Conservation (phyloP, 2,329 filamentous ascomycete species). For the Furcasterigmium furcatum region DNA sequence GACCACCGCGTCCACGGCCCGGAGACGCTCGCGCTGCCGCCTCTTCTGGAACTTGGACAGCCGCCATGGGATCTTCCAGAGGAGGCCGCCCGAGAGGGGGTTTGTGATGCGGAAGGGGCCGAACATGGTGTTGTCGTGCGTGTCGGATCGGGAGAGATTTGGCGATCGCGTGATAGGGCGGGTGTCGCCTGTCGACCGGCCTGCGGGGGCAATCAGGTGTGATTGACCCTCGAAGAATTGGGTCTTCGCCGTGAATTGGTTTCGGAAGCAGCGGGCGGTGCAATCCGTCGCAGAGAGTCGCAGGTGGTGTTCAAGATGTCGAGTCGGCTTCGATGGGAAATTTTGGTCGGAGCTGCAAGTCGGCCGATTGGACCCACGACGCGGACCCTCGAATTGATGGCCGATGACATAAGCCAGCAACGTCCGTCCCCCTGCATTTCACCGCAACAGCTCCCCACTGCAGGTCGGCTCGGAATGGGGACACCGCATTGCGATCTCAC, state of each 20-base stretch:
- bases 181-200: too few species aligned
- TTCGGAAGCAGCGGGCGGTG: too few species aligned
- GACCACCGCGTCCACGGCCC: slow-evolving; percentile 84
- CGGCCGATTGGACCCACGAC: background rate
- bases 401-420: too few species aligned
- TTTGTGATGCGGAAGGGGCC: slow-evolving; percentile 78
- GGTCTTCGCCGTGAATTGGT: background rate
- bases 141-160: background rate
- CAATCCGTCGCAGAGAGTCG: too few species aligned
- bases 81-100: slow-evolving; percentile 72
- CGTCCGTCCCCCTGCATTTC: too few species aligned
- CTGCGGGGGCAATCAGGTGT: background rate
- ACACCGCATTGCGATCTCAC: too few species aligned
- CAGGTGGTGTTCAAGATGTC: too few species aligned
- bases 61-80: slow-evolving; percentile 98
- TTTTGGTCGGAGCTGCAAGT: background rate
- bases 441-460: too few species aligned
- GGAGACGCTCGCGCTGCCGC: slow-evolving; percentile 78
- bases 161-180: background rate
- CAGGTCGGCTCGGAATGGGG: too few species aligned
- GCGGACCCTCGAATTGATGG: too few species aligned
- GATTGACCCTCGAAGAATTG: background rate
- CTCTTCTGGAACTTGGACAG: slow-evolving; percentile 89
- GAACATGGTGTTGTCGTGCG: slow-evolving; percentile 75
- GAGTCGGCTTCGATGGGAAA: background rate